Base-by-base conservation (phyloP, 1,139 yeast species). In the Hansenula lynferdii region DNA sequence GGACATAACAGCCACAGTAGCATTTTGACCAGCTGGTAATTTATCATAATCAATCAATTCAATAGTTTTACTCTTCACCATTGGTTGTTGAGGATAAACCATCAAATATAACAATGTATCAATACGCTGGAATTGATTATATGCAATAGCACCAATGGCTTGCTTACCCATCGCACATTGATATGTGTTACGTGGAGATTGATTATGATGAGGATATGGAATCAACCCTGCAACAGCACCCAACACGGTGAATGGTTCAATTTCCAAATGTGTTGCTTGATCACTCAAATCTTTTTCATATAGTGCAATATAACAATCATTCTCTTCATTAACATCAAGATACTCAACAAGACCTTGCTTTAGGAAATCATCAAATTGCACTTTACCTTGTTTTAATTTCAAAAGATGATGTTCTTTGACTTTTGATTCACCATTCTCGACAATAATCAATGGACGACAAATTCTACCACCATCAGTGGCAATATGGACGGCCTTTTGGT, bases 121-220 rank as follows among this genome's bases (percentile, higher is more conserved):
- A 98, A 92, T 92, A 69, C 99, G 86, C 37, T 90, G 96, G 40
- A 85, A 77, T 61, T 92, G 94, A 59, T 92, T 92, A 6, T 98
- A 92, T 57, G 92, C 74, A 64, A 87, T 90, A n/a, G 94, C 98
- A 60, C 99, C 99, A 98, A 92, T 92, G 43, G 99, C 99, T 69
- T 92, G 99, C 66, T 92, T 92, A 79, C 98, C 98, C 98, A 92
- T 92, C 48, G 98, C 98, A 60, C 96, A 89, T 70, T 92, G 98
- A 67, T 92, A 92, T 7, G 98, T 92, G 63, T 92, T 92, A 80
- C 98, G 95, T 43, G 98, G 98, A 42, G 97, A 90, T 72, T 92
- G 99, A 64, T 92, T 92, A 66, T 92, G 99, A 67, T 92, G 98
- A 14, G 99, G 99, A 85, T 92, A 92, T 20, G 99, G 99, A 74